Evolutionary conservation across 208 protist species (phyloP).

Genomic region (Borovskyia barvae): DNA sequence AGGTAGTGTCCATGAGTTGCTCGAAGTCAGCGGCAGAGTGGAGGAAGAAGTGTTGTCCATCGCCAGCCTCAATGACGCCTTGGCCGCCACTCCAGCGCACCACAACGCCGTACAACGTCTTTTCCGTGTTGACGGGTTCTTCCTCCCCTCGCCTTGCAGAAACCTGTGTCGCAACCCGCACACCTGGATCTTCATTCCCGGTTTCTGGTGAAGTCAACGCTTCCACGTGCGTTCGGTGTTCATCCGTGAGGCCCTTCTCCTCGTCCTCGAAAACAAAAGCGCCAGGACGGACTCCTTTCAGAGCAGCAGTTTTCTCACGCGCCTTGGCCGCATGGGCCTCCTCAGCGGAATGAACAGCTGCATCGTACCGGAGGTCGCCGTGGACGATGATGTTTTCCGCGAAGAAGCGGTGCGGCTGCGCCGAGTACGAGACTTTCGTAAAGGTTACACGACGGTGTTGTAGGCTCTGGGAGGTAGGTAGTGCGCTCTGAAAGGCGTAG

Average conservation of each 20-base stretch:
- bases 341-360: conserved; percentile 31
- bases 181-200: neutral
- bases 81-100: conserved; percentile 89
- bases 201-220: neutral
- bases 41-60: conserved; percentile 71
- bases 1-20: conserved; percentile 68
- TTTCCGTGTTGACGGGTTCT: conserved; percentile 29
- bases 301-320: conserved; percentile 25
- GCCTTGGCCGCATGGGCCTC: conserved; percentile 40
- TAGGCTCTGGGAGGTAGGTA: conserved; percentile 70
- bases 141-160: neutral
- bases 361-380: conserved; percentile 51
- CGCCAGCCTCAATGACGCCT: conserved; percentile 71
- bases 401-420: conserved; percentile 51
- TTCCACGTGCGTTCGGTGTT: neutral
- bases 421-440: conserved; percentile 62
- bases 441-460: conserved; percentile 65
- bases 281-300: conserved; percentile 18
- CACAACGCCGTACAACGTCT: conserved; percentile 73
- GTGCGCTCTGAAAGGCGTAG: conserved; percentile 70
- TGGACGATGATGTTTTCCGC: conserved; percentile 70
- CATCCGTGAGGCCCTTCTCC: neutral
- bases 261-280: conserved; percentile 21
- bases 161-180: neutral
- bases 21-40: conserved; percentile 69